Conservation (phyloP, 2,329 filamentous ascomycete genomes). For the Rutstroemia sp. region DNA sequence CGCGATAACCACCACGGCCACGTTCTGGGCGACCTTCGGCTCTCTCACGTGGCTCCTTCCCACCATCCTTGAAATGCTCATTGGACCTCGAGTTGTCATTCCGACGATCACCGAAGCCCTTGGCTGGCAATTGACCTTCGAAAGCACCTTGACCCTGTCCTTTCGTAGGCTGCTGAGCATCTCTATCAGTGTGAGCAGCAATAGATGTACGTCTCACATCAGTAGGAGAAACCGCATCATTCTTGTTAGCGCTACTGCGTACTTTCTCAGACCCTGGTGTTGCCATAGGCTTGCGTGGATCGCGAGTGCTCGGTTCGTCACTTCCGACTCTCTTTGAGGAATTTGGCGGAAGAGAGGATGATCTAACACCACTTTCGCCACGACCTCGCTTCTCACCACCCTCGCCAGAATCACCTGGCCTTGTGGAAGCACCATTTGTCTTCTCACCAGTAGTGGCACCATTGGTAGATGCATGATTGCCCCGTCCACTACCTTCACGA, state of each 20-base stretch:
- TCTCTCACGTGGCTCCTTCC: constrained; percentile 28
- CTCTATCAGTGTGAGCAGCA: constrained; percentile 27
- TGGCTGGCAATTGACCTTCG: constrained; percentile 22
- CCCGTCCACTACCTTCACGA: constrained; percentile 33
- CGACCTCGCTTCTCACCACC: constrained; percentile 21
- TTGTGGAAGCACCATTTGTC: constrained; percentile 10
- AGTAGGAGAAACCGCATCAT: constrained; percentile 18
- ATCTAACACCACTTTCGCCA: constrained; percentile 15
- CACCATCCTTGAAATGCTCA: constrained; percentile 20
- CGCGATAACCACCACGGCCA: constrained; percentile 38
- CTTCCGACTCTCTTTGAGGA: constrained; percentile 18
- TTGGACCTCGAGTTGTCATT: constrained; percentile 17
- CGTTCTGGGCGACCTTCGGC: constrained; percentile 34
- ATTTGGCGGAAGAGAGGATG: constrained; percentile 27
- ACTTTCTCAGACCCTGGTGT: constrained; percentile 20
- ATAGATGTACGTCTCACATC: constrained; percentile 29
- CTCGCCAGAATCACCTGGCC: constrained; percentile 6
- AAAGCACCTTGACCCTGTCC: constrained; percentile 9
- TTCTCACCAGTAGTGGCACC: constrained; percentile 23
- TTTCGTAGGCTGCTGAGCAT: constrained; percentile 16
- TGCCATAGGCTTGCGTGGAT: constrained; percentile 21
- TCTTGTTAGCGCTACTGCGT: constrained; percentile 18
- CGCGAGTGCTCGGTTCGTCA: constrained; percentile 18
- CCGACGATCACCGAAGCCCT: constrained; percentile 23
- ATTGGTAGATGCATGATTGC: constrained; percentile 21